These are phyloP conservation scores for Emergomyces orientalis DNA, from an alignment of 2,329 filamentous ascomycete genomes.

Conservation along the genomic window DNA sequence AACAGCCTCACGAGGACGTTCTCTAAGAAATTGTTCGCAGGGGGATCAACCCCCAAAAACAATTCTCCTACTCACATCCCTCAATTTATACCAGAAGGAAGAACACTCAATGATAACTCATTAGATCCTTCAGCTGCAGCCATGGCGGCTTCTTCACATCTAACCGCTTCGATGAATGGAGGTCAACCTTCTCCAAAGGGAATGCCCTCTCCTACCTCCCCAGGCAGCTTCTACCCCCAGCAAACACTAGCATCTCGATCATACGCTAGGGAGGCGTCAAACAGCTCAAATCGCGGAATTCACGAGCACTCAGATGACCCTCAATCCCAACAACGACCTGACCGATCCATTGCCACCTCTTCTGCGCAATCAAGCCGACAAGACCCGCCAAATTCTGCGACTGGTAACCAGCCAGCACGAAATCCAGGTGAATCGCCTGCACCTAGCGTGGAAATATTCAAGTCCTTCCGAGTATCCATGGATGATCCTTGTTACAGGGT, in stretches of 20 bases:
- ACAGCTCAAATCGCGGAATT: constrained; percentile 20
- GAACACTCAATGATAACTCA: constrained; percentile 43
- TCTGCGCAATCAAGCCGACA: constrained; percentile 24
- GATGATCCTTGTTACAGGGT: constrained; percentile 98
- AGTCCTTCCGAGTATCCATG: constrained; percentile 95
- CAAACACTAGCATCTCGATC: constrained; percentile 38
- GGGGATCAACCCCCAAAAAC: constrained; percentile 64
- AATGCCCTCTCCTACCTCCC: constrained; percentile 39
- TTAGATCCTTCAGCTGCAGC: constrained; percentile 62
- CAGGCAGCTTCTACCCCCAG: constrained; percentile 31
- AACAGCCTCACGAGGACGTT: constrained; percentile 60
- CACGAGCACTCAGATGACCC: constrained; percentile 35
- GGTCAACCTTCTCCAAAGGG: constrained; percentile 43
- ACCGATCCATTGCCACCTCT: constrained; percentile 25
- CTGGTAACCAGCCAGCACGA: constrained; percentile 10
- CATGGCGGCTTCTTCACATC: constrained; percentile 60
- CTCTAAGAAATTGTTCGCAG: constrained; percentile 61
- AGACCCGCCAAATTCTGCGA: constrained; percentile 24
- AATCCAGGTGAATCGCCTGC: constrained; percentile 22
- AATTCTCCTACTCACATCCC: constrained; percentile 65
- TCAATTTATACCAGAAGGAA: constrained; percentile 54
- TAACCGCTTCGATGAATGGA: constrained; percentile 51
- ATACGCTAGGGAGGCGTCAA: constrained; percentile 30
- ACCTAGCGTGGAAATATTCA: constrained; percentile 82
- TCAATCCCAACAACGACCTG: constrained; percentile 24